Base-by-base conservation (phyloP, 306 rosid genomes). In the Glycyrrhiza uralensis region DNA sequence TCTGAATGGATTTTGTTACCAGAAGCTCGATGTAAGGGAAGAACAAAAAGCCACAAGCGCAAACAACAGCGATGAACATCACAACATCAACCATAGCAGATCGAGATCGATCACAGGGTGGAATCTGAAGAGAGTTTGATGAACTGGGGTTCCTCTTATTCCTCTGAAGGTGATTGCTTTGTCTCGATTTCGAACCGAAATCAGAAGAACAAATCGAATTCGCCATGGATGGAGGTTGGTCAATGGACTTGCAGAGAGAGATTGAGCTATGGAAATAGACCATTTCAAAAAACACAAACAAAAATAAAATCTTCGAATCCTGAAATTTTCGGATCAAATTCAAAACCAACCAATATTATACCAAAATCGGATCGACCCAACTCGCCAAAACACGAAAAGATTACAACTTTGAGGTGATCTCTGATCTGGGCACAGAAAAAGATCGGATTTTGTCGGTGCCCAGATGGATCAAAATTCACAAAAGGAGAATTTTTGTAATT, bases 201-300 rank as follows among this genome's bases (percentile, higher is more conserved):
- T 85, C 89, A 39, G 84, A 15, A 44, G 82, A 77, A 74, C 74
- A 72, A 77, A 74, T 56, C 6, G 95, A 82, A 77, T 84, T 87
- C 20, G 91, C 79, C 96, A 89, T 85, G 51, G 72, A 10, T 35
- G 82, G 69, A 3, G 79, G 26, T 71, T 84, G 96, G 85, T 91
- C 98, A 83, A 89, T 87, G 78, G 92, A 90, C 66, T 89, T 89
- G 90, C 97, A 91, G 88, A 89, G 91, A 84, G 96, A 91, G 79
- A 95, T 88, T 84, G 96, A 89, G 85, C 80, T 86, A 49, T 89
- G 90, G 80, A 86, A 77, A 92, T 89, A 95, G 84, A 95, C 96
- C 99, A 95, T 95, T 83, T 91, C 99, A 88, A 61, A 47, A 62
- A 33, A 11, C 49, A 81, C 29, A 32, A 18, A 20, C 4, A 26